phyloP scores from a whole-genome alignment of 2,329 filamentous ascomycete genomes.

The Scedosporium dehoogii region DNA sequence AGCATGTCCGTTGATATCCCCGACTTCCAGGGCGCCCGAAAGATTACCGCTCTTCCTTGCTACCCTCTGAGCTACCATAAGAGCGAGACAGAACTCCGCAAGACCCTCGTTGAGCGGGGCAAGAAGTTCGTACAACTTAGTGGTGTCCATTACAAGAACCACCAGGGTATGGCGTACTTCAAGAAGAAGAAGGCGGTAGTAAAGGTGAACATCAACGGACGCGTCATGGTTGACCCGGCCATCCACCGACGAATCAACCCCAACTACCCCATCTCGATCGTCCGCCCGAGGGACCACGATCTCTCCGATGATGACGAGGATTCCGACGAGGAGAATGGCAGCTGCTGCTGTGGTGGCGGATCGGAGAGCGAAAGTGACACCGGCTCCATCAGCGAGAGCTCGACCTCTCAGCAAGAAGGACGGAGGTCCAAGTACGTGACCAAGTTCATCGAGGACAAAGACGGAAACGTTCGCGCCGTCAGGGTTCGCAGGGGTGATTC shows the following conservation, averaged over 20 bases:
- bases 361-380: slow-evolving; percentile 30
- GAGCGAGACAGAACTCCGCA: slow-evolving; percentile 53
- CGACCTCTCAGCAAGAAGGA: slow-evolving; percentile 17
- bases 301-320: slow-evolving; percentile 40
- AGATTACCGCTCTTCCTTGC: slow-evolving; percentile 67
- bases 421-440: slow-evolving; percentile 33
- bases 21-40: slow-evolving; percentile 69
- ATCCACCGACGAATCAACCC: slow-evolving; percentile 78
- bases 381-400: slow-evolving; percentile 10
- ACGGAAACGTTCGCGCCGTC: slow-evolving; percentile 25
- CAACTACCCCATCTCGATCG: slow-evolving; percentile 68
- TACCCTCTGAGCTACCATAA: slow-evolving; percentile 77
- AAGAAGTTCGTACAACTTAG: slow-evolving; percentile 75
- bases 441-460: slow-evolving; percentile 39
- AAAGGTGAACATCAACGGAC: slow-evolving; percentile 77
- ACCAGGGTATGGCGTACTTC: slow-evolving; percentile 76
- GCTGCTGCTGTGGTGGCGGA: slow-evolving; percentile 22
- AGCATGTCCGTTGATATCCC: slow-evolving; percentile 59
- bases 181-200: slow-evolving; percentile 67
- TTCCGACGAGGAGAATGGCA: slow-evolving; percentile 30
- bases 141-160: slow-evolving; percentile 73
- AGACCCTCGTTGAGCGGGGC: slow-evolving; percentile 65
- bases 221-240: slow-evolving; percentile 79
- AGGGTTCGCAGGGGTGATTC: slow-evolving; percentile 19
- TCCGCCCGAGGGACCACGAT: slow-evolving; percentile 63